A percentile compares a stretch with the other conserved stretches of the same genome.
These are phyloP conservation scores for Apocynum venetum DNA, from an alignment of 257 asterid genomes.

Conservation along the genomic window DNA sequence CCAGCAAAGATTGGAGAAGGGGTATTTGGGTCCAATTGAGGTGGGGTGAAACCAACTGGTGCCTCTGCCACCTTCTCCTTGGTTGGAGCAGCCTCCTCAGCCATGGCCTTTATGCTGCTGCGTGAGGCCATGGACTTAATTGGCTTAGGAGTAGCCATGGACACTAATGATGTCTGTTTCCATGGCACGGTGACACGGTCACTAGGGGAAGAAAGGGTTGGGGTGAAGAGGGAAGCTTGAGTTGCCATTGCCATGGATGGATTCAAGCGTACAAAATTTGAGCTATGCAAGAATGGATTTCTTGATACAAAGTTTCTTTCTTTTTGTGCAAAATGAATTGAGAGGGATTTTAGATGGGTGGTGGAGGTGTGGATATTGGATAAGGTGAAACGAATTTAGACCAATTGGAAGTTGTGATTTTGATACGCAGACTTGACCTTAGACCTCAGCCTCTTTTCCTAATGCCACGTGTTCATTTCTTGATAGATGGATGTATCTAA, in stretches of 20 bases:
- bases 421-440: slow-evolving; percentile 18
- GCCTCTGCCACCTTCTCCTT: slow-evolving; percentile 41
- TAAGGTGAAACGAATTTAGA: slow-evolving; percentile 20
- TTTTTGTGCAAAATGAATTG: slow-evolving; percentile 11
- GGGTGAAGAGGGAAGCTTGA: slow-evolving; percentile 83
- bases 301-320: neutral
- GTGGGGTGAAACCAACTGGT: slow-evolving; percentile 90
- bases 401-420: slow-evolving; percentile 28
- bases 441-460: slow-evolving; percentile 3
- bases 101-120: slow-evolving; percentile 64
- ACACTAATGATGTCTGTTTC: slow-evolving; percentile 46
- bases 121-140: slow-evolving; percentile 18
- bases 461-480: slow-evolving; percentile 11
- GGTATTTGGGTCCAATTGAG: slow-evolving; percentile 82
- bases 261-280: neutral
- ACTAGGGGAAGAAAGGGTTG: slow-evolving; percentile 43
- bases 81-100: slow-evolving; percentile 46
- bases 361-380: slow-evolving; percentile 38
- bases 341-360: slow-evolving; percentile 21
- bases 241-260: slow-evolving; percentile 68
- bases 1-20: slow-evolving; percentile 97
- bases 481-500: slow-evolving; percentile 2
- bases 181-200: slow-evolving; percentile 45
- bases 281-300: slow-evolving; percentile 1
- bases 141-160: slow-evolving; percentile 43